A percentile compares a stretch with the other conserved stretches of the same genome.
phyloP scores from a whole-genome alignment of 345 rosid genomes.

The Streptanthus diversifolius region DNA sequence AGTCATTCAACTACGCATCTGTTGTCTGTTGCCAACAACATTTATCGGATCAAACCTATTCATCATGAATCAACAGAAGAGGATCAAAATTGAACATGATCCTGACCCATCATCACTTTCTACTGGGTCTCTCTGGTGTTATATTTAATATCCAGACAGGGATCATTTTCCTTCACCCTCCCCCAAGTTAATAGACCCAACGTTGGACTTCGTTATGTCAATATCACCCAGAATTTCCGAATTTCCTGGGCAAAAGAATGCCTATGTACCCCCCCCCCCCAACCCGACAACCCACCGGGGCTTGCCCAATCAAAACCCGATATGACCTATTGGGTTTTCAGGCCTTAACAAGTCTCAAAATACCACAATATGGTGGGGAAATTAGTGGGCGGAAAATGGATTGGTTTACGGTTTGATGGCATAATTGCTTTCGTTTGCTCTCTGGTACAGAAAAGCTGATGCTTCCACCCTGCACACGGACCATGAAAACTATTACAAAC shows the following conservation, averaged over 20 bases:
- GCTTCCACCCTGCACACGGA: slow-evolving; percentile 90
- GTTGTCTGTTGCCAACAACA: neutral
- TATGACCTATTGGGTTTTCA: slow-evolving; percentile 7
- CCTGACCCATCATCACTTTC: slow-evolving; percentile 4
- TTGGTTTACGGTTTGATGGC: slow-evolving; percentile 63
- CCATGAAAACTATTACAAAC: slow-evolving; percentile 15
- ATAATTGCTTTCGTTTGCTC: slow-evolving; percentile 87
- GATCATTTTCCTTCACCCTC: slow-evolving; percentile 4
- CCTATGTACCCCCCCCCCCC: neutral
- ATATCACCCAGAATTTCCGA: neutral
- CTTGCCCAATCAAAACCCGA: neutral
- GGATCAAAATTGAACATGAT: neutral
- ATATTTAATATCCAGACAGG: neutral
- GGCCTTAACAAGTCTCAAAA: slow-evolving; percentile 16
- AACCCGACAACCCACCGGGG: neutral
- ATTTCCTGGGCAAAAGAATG: slow-evolving; percentile 19
- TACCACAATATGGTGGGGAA: neutral
- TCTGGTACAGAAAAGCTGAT: slow-evolving; percentile 89
- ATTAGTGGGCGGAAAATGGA: neutral
- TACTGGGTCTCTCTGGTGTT: slow-evolving; percentile 3
- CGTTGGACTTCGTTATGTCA: neutral
- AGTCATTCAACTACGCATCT: neutral
- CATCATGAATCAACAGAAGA: slow-evolving; percentile 13
- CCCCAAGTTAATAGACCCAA: slow-evolving; percentile 2
- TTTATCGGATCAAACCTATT: neutral